phyloP scores from a whole-genome alignment of 139 green algal species.

The Picochlorum sp. region DNA sequence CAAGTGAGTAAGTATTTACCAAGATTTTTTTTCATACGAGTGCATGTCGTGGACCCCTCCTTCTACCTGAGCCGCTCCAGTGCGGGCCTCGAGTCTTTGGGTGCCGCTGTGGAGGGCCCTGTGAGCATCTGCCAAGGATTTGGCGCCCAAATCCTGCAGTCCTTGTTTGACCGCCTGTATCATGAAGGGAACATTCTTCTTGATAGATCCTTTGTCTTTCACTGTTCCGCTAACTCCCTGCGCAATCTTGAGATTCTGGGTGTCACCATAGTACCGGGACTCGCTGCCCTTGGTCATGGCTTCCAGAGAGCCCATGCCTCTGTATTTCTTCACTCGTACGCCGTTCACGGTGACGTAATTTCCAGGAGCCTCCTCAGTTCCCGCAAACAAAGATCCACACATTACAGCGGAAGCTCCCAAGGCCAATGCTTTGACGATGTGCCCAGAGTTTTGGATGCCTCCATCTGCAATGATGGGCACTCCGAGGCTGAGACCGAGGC shows the following conservation, averaged over 20 bases:
- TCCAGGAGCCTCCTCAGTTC: conserved; percentile 86
- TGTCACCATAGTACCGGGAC: conserved; percentile 84
- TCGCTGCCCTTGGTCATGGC: conserved; percentile 94
- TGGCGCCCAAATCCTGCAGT: conserved; percentile 78
- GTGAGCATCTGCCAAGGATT: conserved; percentile 41
- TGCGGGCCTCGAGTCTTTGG: conserved; percentile 73
- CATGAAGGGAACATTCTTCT: conserved; percentile 68
- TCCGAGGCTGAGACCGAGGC: conserved; percentile 47
- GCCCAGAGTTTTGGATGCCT: conserved; percentile 91
- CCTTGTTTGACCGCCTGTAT: conserved; percentile 85
- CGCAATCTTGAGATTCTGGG: conserved; percentile 83
- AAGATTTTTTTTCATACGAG: conserved; percentile 78
- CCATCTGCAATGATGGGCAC: conserved; percentile 92
- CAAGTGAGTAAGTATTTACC: conserved; percentile 42
- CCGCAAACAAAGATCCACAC: conserved; percentile 92
- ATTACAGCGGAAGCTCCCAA: conserved; percentile 93
- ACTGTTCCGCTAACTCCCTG: conserved; percentile 93
- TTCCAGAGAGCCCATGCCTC: conserved; percentile 93
- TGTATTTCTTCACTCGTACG: conserved; percentile 84
- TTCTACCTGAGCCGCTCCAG: conserved; percentile 71
- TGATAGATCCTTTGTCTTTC: conserved; percentile 85
- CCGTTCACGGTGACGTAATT: conserved; percentile 74
- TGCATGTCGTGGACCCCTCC: conserved; percentile 92
- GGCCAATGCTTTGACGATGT: conserved; percentile 93
- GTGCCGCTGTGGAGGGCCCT: conserved; percentile 46